Conservation (phyloP, 495 filamentous ascomycete species). For the Copromyces sp. region DNA sequence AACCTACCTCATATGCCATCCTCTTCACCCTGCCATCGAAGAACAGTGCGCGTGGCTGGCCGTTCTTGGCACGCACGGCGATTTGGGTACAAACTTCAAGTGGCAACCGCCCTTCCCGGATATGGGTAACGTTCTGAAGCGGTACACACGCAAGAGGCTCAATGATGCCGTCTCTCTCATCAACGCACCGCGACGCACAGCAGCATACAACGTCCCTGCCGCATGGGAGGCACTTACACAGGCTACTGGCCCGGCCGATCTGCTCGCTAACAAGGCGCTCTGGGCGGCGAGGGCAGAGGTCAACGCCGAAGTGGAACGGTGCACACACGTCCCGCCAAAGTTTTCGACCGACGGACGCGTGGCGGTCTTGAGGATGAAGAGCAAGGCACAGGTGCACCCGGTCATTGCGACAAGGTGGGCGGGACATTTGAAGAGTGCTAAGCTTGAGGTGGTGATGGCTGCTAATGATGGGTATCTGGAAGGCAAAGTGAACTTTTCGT, state of each 20-base stretch:
- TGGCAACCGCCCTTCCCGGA: slow-evolving; percentile 51
- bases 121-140: slow-evolving; percentile 44
- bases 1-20: slow-evolving; percentile 45
- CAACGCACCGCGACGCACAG: slow-evolving; percentile 48
- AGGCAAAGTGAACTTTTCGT: slow-evolving; percentile 49
- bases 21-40: slow-evolving; percentile 34
- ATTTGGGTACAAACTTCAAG: slow-evolving; percentile 46
- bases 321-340: slow-evolving; percentile 44
- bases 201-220: slow-evolving; percentile 39
- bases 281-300: slow-evolving; percentile 40
- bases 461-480: slow-evolving; percentile 50
- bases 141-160: slow-evolving; percentile 44
- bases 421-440: slow-evolving; percentile 36
- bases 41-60: slow-evolving; percentile 42
- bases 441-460: slow-evolving; percentile 44
- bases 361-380: slow-evolving; percentile 45
- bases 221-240: slow-evolving; percentile 45
- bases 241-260: slow-evolving; percentile 27
- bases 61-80: slow-evolving; percentile 49
- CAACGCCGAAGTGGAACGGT: slow-evolving; percentile 43
- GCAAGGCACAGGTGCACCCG: slow-evolving; percentile 45
- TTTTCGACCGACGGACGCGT: slow-evolving; percentile 47
- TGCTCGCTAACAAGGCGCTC: slow-evolving; percentile 35
- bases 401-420: slow-evolving; percentile 53
- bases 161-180: slow-evolving; percentile 46